Conservation (phyloP, 768 basidiomycete genomes). For the Pisolithus orientalis region DNA sequence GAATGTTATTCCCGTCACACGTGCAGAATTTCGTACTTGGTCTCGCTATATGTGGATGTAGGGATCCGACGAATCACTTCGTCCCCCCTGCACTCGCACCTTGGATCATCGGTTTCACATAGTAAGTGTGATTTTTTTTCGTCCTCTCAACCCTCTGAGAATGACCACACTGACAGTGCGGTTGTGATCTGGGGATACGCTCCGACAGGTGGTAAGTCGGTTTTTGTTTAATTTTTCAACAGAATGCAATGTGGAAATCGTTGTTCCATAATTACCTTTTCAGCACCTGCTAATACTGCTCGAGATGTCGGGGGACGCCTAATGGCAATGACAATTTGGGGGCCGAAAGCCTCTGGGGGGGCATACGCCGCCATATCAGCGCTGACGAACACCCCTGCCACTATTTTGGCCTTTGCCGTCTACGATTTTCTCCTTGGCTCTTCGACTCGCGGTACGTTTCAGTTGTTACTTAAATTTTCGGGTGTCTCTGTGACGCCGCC, state of each 20-base stretch:
- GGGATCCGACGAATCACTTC: conserved; percentile 55
- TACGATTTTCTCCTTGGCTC: conserved; percentile 57
- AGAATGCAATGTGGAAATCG: no score
- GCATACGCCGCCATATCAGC: conserved; percentile 57
- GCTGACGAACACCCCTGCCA: conserved; percentile 62
- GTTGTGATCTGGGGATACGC: conserved; percentile 58
- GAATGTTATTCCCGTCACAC: neutral
- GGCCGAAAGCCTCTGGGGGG: conserved; percentile 43
- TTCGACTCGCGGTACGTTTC: conserved; percentile 47
- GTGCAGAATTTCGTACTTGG: conserved; percentile 34
- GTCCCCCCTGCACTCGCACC: conserved; percentile 49
- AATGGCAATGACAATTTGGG: conserved; percentile 59
- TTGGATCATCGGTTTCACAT: conserved; percentile 51
- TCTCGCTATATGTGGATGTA: conserved; percentile 43
- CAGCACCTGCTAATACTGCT: conserved; percentile 28
- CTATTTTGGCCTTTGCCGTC: conserved; percentile 43
- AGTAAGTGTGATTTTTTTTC: conserved; percentile 30
- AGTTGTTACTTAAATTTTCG: conserved; percentile 6
- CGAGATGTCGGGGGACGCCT: conserved; percentile 64
- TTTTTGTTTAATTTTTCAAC: neutral
- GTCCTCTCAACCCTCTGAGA: neutral
- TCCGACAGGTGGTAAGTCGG: conserved; percentile 37
- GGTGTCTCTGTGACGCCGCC: neutral
- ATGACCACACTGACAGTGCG: conserved; percentile 32
- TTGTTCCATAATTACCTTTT: no score